Percentiles rank a stretch among this genome's conserved stretches.
Conservation (phyloP, 371 early-diverging fungal species). For the Smittium culicis region DNA sequence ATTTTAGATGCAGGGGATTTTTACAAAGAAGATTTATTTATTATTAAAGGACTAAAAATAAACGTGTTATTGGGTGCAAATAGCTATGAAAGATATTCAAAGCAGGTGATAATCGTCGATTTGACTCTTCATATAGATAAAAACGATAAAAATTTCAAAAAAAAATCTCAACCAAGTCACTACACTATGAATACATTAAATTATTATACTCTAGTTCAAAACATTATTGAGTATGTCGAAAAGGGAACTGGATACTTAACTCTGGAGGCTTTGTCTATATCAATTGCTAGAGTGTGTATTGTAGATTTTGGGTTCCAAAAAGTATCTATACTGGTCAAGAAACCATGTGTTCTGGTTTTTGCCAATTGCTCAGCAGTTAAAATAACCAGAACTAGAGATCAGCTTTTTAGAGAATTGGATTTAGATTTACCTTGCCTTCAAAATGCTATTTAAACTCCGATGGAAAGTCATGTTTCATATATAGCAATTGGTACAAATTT, state of each 20-base stretch:
- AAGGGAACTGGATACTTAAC: constrained; percentile 67
- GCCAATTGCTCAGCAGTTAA: constrained; percentile 83
- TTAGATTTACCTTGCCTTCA: no score
- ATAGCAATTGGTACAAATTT: constrained; percentile 86
- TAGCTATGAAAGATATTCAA: constrained; percentile 89
- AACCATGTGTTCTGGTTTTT: constrained; percentile 82
- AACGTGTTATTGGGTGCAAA: constrained; percentile 87
- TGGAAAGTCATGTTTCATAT: constrained; percentile 25
- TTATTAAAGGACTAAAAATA: constrained; percentile 62
- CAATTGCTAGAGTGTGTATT: constrained; percentile 52
- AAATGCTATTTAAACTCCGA: no score
- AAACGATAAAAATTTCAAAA: constrained; percentile 15
- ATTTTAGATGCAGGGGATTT: constrained; percentile 12
- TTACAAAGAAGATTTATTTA: constrained; percentile 40
- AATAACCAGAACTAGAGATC: constrained; percentile 52
- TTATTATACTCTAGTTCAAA: constrained; percentile 69
- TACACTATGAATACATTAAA: constrained; percentile 45
- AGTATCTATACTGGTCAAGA: constrained; percentile 75
- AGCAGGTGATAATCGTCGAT: constrained; percentile 74
- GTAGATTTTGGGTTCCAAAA: constrained; percentile 68
- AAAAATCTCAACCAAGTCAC: neutral
- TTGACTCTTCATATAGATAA: constrained; percentile 42
- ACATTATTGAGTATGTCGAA: constrained; percentile 50
- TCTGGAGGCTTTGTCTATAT: constrained; percentile 65
- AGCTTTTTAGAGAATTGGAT: constrained; percentile 6